Base-by-base conservation (phyloP, 345 rosid species). In the Ceriops tagal region DNA sequence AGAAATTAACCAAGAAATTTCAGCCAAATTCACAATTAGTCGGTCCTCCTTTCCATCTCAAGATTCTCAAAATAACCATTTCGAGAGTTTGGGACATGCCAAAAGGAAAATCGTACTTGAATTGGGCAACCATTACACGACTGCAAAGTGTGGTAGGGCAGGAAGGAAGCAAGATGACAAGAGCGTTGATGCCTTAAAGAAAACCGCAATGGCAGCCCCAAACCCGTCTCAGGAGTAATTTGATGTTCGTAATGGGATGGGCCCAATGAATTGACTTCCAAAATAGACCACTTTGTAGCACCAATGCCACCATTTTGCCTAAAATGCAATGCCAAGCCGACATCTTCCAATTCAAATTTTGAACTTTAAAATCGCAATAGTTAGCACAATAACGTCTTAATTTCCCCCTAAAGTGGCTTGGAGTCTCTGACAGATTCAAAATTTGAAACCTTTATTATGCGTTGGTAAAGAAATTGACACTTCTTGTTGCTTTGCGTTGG, bases 401-500 rank as follows among this genome's bases (percentile, higher is more conserved):
- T 62, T 1, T 63, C 57, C 49, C 49, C 49, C 49, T 13, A 55
- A 39, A 67, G 43, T 43, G 6, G 63, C 71, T 18, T 37, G 19
- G 28, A 39, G 53, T 10, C 30, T 46, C 5, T 37, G 2, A 49
- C 21, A 65, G n/a, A 28, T 52, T 27, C 15, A 31, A 53, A 30
- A 53, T 53, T 64, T 31, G 20, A 66, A 53, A 53, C 21, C 2
- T 53, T 2, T 49, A 66, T 53, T 31, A 66, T 32, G 70, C 37
- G 16, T 39, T 34, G n/a, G 6, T 53, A 67, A 67, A 58, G 16
- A 27, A 27, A 8, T 24, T 66, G 58, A 52, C 57, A 34, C 59
- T 53, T 28, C 51, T 53, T 58, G 28, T 39, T 10, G 3, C 51
- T 73, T 65, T 49, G 77, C 66, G 73, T 79, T 70, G 74, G 71